Evolutionary conservation across 208 protist genomes (phyloP).

Genomic region (Polymyxa betae): DNA sequence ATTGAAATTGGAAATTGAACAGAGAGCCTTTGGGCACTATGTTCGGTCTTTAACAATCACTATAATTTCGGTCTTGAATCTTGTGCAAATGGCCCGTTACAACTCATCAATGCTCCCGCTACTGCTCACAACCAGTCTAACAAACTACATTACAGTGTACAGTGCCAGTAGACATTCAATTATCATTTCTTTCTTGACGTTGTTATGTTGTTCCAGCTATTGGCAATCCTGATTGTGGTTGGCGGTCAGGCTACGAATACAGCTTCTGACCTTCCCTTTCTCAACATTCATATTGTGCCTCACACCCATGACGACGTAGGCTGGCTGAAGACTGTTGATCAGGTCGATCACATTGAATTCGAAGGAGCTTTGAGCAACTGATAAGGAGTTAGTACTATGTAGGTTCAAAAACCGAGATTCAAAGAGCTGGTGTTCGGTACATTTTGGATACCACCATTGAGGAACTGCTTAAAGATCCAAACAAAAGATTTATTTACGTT

Average conservation of each 20-base stretch:
- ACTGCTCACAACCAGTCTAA: too few relatives aligned
- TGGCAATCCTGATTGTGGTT: not conserved
- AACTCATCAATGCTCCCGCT: too few relatives aligned
- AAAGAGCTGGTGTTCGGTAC: conserved; percentile 18
- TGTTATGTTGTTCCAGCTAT: too few relatives aligned
- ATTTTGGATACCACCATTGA: not conserved
- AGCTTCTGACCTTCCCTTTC: not conserved
- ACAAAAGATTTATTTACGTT: conserved; percentile 38
- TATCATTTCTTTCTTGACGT: too few relatives aligned
- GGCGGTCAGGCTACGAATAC: not conserved
- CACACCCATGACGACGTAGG: conserved; percentile 56
- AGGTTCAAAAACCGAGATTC: not conserved
- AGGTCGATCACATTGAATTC: not conserved
- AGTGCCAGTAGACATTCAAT: too few relatives aligned
- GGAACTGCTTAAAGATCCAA: not conserved
- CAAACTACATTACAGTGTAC: too few relatives aligned
- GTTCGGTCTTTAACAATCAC: too few relatives aligned
- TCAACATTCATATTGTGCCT: conserved; percentile 50
- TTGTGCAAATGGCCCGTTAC: too few relatives aligned
- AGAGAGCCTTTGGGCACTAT: too few relatives aligned
- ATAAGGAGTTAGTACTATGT: conserved; percentile 34
- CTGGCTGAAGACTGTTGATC: conserved; percentile 55
- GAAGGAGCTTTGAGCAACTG: not conserved
- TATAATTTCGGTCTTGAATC: too few relatives aligned
- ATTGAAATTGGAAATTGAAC: too few relatives aligned